phyloP scores from a whole-genome alignment of 768 basidiomycete species.

The Omphalotus guepiniiformis region DNA sequence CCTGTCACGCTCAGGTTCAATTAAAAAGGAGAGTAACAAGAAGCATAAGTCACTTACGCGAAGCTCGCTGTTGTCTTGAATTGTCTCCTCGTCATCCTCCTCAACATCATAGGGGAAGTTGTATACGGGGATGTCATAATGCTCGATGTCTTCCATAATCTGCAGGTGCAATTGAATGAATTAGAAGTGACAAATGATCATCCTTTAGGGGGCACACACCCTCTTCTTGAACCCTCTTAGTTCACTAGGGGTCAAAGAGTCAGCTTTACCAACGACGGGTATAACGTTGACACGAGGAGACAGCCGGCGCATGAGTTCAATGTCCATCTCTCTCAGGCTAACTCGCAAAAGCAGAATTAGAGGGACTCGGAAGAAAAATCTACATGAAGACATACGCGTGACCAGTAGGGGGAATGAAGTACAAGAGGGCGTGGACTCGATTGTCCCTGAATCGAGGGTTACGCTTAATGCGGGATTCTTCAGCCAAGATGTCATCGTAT shows the following conservation, averaged over 20 bases:
- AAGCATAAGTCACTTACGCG: conserved; percentile 47
- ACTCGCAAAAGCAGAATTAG: conserved; percentile 5
- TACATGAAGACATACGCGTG: conserved; percentile 66
- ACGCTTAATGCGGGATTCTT: conserved; percentile 99
- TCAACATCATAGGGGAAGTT: conserved; percentile 99
- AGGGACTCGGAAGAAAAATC: conserved; percentile 2
- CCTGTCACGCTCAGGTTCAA: conserved; percentile 34
- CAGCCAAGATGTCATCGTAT: conserved; percentile 98
- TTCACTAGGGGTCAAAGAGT: conserved; percentile 90
- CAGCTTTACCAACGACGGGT: conserved; percentile 95
- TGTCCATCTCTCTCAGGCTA: conserved; percentile 95
- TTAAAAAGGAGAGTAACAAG: neutral
- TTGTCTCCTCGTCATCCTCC: conserved; percentile 98
- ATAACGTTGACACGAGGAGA: conserved; percentile 99
- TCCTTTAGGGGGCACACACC: conserved; percentile 33
- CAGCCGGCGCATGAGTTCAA: conserved; percentile 96
- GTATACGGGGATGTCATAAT: conserved; percentile 97
- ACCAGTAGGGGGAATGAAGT: conserved; percentile 99
- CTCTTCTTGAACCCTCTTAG: conserved; percentile 95
- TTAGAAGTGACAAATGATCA: conserved; percentile 3
- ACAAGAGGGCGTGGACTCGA: conserved; percentile 91
- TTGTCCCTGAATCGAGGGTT: conserved; percentile 99
- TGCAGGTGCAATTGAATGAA: conserved; percentile 27
- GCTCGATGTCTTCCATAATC: conserved; percentile 99
- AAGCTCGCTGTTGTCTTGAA: conserved; percentile 95